Conservation (phyloP, 2,329 filamentous ascomycete species). For the Ophiosphaerella narmari region DNA sequence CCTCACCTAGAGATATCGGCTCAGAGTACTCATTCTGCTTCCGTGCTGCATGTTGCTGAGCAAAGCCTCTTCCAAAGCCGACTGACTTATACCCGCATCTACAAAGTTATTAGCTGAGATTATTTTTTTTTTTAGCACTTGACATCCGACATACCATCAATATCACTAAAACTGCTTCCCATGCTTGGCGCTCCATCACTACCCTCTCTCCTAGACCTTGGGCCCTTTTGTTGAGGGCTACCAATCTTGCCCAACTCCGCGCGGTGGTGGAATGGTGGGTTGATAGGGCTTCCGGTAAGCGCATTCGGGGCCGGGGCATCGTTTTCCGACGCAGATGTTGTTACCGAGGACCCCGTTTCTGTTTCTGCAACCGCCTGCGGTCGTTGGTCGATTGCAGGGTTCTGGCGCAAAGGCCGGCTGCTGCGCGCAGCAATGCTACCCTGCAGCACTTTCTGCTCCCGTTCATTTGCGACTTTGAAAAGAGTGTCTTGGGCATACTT, state of each 20-base stretch:
- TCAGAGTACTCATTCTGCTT: slow-evolving; percentile 67
- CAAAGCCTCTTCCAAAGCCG: slow-evolving; percentile 76
- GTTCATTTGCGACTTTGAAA: slow-evolving; percentile 3
- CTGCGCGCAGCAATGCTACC: slow-evolving; percentile 4
- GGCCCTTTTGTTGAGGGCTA: slow-evolving; percentile 54
- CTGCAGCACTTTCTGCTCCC: slow-evolving; percentile 14
- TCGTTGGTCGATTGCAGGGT: slow-evolving; percentile 23
- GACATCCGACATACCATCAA: slow-evolving; percentile 63
- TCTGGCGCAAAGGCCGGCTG: slow-evolving; percentile 10
- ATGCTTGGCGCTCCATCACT: slow-evolving; percentile 45
- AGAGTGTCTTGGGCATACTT: slow-evolving; percentile 16
- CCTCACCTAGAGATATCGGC: slow-evolving; percentile 47
- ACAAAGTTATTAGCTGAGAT: slow-evolving; percentile 7
- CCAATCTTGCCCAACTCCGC: slow-evolving; percentile 60
- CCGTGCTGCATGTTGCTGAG: slow-evolving; percentile 72
- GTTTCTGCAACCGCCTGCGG: slow-evolving; percentile 27
- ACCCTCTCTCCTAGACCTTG: slow-evolving; percentile 30
- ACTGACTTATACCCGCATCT: slow-evolving; percentile 82
- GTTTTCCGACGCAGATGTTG: slow-evolving; percentile 46
- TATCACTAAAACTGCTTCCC: slow-evolving; percentile 83
- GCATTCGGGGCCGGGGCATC: slow-evolving; percentile 25
- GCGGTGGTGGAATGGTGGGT: slow-evolving; percentile 59
- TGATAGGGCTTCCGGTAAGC: slow-evolving; percentile 25
- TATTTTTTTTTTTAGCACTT: not conserved
- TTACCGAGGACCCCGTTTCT: slow-evolving; percentile 58